Conservation (phyloP, 2,329 filamentous ascomycete genomes). For the Pestalotiopsis sp. region DNA sequence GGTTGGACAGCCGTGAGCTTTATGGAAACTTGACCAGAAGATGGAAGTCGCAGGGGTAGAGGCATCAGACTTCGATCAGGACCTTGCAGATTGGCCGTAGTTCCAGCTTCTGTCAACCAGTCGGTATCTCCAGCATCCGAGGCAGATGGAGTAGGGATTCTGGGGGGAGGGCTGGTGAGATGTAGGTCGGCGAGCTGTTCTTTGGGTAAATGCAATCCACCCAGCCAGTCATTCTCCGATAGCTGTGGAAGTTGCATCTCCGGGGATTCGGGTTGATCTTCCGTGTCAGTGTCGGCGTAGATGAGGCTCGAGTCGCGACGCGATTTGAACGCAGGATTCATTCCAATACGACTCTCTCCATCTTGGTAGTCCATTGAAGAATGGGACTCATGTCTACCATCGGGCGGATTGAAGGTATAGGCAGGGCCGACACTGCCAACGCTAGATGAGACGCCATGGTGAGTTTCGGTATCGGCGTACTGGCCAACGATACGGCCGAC, state of each 20-base stretch:
- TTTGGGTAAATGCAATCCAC: neutral
- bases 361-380: conserved; percentile 16
- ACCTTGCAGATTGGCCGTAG: neutral
- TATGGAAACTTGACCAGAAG: conserved; percentile 1
- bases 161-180: neutral
- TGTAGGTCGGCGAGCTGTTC: neutral
- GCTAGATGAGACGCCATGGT: conserved; percentile 9
- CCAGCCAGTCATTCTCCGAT: neutral
- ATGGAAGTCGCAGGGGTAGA: conserved; percentile 19
- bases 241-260: neutral
- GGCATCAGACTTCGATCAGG: conserved; percentile 18
- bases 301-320: neutral
- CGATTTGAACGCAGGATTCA: neutral
- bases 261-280: neutral
- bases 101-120: conserved; percentile 1
- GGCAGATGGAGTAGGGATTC: neutral
- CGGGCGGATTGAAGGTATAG: conserved; percentile 11
- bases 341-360: neutral
- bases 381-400: conserved; percentile 5
- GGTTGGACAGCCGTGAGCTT: neutral
- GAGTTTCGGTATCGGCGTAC: conserved; percentile 21
- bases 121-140: neutral
- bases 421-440: conserved; percentile 12
- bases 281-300: neutral
- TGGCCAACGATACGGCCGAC: conserved; percentile 35